Percentiles rank a stretch among this genome's conserved stretches.
phyloP scores from a whole-genome alignment of 2,329 filamentous ascomycete species.

The Thermothelomyces thermophilus region DNA sequence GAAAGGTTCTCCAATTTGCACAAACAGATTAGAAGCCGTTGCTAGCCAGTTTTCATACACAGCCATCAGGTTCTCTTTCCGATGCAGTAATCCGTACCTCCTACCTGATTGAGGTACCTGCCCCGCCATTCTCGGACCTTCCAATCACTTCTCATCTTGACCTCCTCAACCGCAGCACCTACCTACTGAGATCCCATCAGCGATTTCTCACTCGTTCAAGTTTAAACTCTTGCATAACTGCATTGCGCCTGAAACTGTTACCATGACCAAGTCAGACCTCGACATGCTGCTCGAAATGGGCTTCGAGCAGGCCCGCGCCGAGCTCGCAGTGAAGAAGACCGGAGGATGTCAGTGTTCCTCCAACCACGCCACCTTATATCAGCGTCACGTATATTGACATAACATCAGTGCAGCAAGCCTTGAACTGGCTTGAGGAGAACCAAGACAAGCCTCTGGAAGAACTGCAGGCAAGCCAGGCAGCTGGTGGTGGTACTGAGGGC shows the following conservation, averaged over 20 bases:
- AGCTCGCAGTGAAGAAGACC: conserved; percentile 76
- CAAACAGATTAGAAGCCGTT: too few relatives aligned
- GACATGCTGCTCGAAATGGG: conserved; percentile 61
- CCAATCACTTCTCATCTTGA: neutral
- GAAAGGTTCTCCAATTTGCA: too few relatives aligned
- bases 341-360: conserved; percentile 59
- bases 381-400: conserved; percentile 15
- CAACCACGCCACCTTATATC: neutral
- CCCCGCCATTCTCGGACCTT: neutral
- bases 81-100: too few relatives aligned
- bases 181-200: neutral
- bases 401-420: conserved; percentile 68
- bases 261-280: conserved; percentile 54
- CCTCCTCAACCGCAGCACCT: too few relatives aligned
- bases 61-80: too few relatives aligned
- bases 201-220: neutral
- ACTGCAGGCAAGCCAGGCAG: conserved; percentile 47
- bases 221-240: neutral
- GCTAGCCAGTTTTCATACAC: too few relatives aligned
- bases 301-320: conserved; percentile 76
- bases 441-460: conserved; percentile 83
- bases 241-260: conserved; percentile 21
- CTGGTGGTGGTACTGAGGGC: conserved; percentile 32
- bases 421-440: conserved; percentile 92
- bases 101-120: neutral